A percentile compares a stretch with the other conserved stretches of the same genome.
Conservation (phyloP, 2,329 filamentous ascomycete genomes). For the Aureobasidium musti region DNA sequence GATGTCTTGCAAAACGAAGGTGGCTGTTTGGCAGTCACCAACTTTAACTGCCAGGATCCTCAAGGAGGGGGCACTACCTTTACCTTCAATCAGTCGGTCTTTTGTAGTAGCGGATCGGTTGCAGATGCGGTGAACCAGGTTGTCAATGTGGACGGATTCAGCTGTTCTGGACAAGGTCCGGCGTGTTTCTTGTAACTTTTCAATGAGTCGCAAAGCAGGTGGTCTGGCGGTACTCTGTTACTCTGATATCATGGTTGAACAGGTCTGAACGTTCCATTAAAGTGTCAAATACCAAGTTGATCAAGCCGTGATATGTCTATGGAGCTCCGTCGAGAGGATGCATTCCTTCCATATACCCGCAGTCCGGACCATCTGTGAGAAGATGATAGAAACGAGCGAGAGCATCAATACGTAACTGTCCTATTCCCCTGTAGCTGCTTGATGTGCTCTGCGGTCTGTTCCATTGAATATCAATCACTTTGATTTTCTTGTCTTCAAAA, state of each 20-base stretch:
- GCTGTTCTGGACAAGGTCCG: background rate
- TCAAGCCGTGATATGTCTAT: background rate
- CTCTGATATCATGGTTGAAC: too few species aligned
- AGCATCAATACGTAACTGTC: background rate
- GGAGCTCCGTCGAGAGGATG: background rate
- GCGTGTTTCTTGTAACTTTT: background rate
- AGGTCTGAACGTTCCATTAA: background rate
- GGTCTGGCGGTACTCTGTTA: background rate
- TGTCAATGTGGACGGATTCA: background rate
- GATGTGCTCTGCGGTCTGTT: background rate
- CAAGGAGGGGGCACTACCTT: slow-evolving; percentile 8
- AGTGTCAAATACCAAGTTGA: background rate
- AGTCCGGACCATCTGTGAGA: background rate
- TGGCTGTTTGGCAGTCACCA: background rate
- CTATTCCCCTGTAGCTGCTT: background rate
- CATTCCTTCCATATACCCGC: background rate
- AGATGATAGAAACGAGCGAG: background rate
- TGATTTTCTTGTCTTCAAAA: background rate
- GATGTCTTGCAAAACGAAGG: background rate
- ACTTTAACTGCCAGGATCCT: background rate
- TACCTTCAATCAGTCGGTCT: slow-evolving; percentile 13
- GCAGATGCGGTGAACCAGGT: background rate
- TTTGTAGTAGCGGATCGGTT: background rate
- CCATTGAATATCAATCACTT: background rate
- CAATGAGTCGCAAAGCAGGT: background rate